Percentiles rank a stretch among this genome's conserved stretches.
phyloP scores from a whole-genome alignment of 1,284 basidiomycete genomes.

The Pyrrhoderma lamaoense region DNA sequence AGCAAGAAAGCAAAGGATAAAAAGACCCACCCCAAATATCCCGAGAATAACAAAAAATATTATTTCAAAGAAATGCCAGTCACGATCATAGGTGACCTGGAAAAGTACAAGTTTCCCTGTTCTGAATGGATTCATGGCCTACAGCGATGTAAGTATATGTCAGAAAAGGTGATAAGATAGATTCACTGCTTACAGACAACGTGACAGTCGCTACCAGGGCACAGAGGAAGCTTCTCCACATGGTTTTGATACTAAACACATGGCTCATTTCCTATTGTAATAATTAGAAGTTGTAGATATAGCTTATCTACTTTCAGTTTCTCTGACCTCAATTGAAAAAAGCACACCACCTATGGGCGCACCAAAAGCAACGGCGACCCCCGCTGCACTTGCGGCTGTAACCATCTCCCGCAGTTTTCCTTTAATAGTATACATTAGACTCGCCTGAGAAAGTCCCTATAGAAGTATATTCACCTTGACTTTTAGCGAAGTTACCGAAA shows the following conservation, averaged over 20 bases:
- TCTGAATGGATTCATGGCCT: slow-evolving; percentile 97
- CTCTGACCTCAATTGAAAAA: slow-evolving; percentile 73
- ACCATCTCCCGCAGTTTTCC: slow-evolving; percentile 95
- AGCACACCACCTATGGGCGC: slow-evolving; percentile 94
- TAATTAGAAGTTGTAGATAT: background rate
- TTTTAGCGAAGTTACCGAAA: slow-evolving; percentile 79
- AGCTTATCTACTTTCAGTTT: background rate
- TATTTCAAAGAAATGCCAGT: slow-evolving; percentile 99
- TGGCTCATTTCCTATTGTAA: slow-evolving; percentile 90
- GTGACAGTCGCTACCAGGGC: slow-evolving; percentile 96
- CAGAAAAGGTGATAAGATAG: slow-evolving; percentile 17
- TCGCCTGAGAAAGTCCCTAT: slow-evolving; percentile 8
- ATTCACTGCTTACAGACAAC: slow-evolving; percentile 62
- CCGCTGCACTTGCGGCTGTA: slow-evolving; percentile 91
- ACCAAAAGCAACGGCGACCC: slow-evolving; percentile 88
- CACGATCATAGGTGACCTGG: slow-evolving; percentile 94
- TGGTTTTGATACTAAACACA: slow-evolving; percentile 92
- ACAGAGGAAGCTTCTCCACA: slow-evolving; percentile 98
- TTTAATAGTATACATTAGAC: slow-evolving; percentile 26
- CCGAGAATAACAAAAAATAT: slow-evolving; percentile 93
- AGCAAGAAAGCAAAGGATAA: slow-evolving; percentile 13
- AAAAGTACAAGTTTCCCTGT: slow-evolving; percentile 98
- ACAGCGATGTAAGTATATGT: slow-evolving; percentile 5
- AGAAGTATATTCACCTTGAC: slow-evolving; percentile 60
- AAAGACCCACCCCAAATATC: slow-evolving; percentile 75